These are phyloP conservation scores for Myriosclerotinia curreyana DNA, from an alignment of 2,329 filamentous ascomycete genomes.

Conservation along the genomic window DNA sequence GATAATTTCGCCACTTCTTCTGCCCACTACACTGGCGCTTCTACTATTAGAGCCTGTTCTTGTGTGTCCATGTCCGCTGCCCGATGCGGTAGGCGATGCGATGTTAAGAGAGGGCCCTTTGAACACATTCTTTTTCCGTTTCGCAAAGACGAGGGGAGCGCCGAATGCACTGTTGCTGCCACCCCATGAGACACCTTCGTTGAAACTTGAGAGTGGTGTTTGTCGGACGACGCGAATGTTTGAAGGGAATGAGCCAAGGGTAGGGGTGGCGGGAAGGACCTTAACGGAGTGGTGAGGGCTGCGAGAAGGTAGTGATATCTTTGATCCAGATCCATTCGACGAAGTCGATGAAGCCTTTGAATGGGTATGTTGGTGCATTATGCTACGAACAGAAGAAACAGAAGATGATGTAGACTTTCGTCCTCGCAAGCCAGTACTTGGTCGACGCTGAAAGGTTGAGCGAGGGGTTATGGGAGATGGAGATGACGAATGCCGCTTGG, in stretches of 20 bases:
- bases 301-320: conserved; percentile 61
- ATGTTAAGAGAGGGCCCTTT: conserved; percentile 69
- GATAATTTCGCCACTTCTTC: conserved; percentile 70
- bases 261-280: conserved; percentile 88
- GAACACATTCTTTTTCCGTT: conserved; percentile 76
- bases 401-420: conserved; percentile 96
- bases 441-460: conserved; percentile 71
- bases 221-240: conserved; percentile 80
- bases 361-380: conserved; percentile 82
- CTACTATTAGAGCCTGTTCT: conserved; percentile 45
- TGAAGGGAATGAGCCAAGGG: conserved; percentile 69
- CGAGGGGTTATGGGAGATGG: conserved; percentile 86
- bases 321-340: conserved; percentile 71
- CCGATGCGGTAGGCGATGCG: conserved; percentile 25
- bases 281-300: conserved; percentile 91
- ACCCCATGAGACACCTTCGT: conserved; percentile 49
- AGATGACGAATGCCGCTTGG: conserved; percentile 76
- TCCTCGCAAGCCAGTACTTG: conserved; percentile 79
- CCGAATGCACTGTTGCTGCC: conserved; percentile 53
- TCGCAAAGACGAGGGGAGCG: conserved; percentile 71
- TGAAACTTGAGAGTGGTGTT: conserved; percentile 51
- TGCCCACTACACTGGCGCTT: conserved; percentile 62
- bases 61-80: conserved; percentile 36
- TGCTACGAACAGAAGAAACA: conserved; percentile 86
- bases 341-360: conserved; percentile 94